These are phyloP conservation scores for Fusarium nematophilum DNA, from an alignment of 2,329 filamentous ascomycete genomes.

Conservation along the genomic window DNA sequence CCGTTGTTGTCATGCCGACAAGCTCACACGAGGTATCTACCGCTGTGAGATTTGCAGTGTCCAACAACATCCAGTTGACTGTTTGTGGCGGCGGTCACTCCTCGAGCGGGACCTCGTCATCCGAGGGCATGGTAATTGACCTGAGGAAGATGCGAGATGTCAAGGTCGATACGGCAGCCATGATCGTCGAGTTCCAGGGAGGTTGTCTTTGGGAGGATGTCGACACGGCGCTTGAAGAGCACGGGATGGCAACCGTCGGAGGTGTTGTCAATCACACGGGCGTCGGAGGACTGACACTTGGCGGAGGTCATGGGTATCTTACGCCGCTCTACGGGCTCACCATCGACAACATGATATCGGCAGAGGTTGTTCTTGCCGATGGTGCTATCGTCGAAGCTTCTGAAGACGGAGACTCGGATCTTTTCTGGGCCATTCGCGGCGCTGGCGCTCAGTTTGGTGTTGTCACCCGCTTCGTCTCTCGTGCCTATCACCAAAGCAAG, in stretches of 20 bases:
- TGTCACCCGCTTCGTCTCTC: conserved; percentile 51
- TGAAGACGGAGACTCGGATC: conserved; percentile 52
- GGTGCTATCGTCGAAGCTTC: conserved; percentile 53
- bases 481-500: conserved; percentile 43
- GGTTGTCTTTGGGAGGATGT: conserved; percentile 66
- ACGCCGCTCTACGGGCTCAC: conserved; percentile 64
- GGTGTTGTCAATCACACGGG: conserved; percentile 73
- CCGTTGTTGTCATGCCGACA: conserved; percentile 54
- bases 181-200: conserved; percentile 60
- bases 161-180: conserved; percentile 55
- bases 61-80: conserved; percentile 58
- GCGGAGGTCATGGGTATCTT: conserved; percentile 69
- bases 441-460: conserved; percentile 59
- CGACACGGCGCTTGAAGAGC: conserved; percentile 59
- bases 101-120: conserved; percentile 61
- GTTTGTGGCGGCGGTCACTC: conserved; percentile 68
- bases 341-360: conserved; percentile 55
- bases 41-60: conserved; percentile 38
- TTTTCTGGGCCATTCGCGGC: conserved; percentile 63
- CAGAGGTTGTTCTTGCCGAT: conserved; percentile 53
- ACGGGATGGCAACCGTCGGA: conserved; percentile 67
- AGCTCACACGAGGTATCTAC: conserved; percentile 48
- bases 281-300: conserved; percentile 67
- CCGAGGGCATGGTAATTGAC: conserved; percentile 65
- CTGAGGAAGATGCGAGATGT: conserved; percentile 62